Evolutionary conservation across 192 early-diverging fungal species (phyloP), one percentile per base, ranked within the genome.

Genomic region (Funneliformis mosseae): DNA sequence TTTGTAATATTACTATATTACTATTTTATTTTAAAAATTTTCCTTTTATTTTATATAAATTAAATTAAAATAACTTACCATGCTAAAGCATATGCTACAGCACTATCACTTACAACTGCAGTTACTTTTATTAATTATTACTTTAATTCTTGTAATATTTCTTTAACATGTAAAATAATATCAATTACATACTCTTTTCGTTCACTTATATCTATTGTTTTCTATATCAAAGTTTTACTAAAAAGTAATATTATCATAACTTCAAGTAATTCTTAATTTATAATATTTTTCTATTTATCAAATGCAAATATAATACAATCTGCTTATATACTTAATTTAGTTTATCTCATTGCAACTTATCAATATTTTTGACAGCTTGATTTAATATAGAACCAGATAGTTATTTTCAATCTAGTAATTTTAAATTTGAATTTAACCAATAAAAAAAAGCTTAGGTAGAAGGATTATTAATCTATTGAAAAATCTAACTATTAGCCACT

Each of bases 261-360:
- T 33, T 50, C 50, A 60, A 74, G 59, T 45, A 74, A 55, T 12
- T 74, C 14, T 74, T 74, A 48, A 5, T 74, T 74, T 74, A 74
- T 12, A 55, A 74, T 38, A 74, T 74, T 74, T n/a, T 48, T 74
- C 46, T 46, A 74, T 55, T 5, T 25, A 45, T 74, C 50, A 74
- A 74, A 74, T 38, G 50, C 18, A 23, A 74, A 38, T 25, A 27
- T 74, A 74, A 74, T 50, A 28, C 73, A 60, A 38, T 16, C 0
- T 25, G 6, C 6, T 74, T 25, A 48, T 74, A 10, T 74, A 59
- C 38, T 60, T 59, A 25, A 59, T 74, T 74, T 60, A 38, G 2
- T 74, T 74, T 50, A 60, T 11, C 23, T 25, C 0, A 9, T 7
- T 6, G 28, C 5, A 45, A 27, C 7, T 59, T 59, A 28, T 55